phyloP scores from a whole-genome alignment of 1,284 basidiomycete genomes.

The Irpex rosettiformis region DNA sequence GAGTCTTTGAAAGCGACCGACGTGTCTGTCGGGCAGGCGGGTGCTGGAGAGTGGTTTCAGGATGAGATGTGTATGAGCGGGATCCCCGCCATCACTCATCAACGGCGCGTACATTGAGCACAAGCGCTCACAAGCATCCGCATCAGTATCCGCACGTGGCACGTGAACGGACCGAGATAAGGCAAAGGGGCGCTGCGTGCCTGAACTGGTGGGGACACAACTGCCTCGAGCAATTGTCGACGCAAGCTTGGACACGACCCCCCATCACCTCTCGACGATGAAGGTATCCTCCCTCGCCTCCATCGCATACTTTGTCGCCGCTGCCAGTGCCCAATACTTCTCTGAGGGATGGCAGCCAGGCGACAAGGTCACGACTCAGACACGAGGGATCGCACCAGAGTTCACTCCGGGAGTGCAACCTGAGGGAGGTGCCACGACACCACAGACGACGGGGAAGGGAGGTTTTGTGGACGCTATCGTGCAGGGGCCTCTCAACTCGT shows the following conservation, averaged over 20 bases:
- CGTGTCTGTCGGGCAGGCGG: background rate
- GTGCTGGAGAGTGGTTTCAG: background rate
- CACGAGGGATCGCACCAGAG: slow-evolving; percentile 15
- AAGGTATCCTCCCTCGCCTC: slow-evolving; percentile 37
- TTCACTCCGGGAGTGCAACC: slow-evolving; percentile 16
- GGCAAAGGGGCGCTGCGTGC: slow-evolving; percentile 1
- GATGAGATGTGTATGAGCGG: background rate
- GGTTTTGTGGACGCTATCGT: slow-evolving; percentile 44
- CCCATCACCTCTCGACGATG: slow-evolving; percentile 39
- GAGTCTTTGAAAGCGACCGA: too few relatives aligned
- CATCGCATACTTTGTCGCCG: slow-evolving; percentile 31
- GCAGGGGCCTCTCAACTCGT: slow-evolving; percentile 44
- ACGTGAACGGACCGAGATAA: background rate
- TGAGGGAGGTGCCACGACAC: slow-evolving; percentile 15
- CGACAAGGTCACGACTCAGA: slow-evolving; percentile 40
- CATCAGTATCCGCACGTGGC: background rate
- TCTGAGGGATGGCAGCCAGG: slow-evolving; percentile 77
- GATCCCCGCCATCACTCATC: background rate
- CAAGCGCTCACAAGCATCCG: too few relatives aligned
- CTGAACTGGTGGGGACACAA: slow-evolving; percentile 8
- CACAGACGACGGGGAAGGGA: slow-evolving; percentile 8
- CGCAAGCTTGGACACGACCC: slow-evolving; percentile 12
- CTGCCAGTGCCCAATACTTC: slow-evolving; percentile 63
- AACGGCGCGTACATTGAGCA: background rate
- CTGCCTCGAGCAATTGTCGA: too few relatives aligned